Base-by-base conservation (phyloP, 2,329 filamentous ascomycete species). In the Phaeosphaeriaceae sp. region DNA sequence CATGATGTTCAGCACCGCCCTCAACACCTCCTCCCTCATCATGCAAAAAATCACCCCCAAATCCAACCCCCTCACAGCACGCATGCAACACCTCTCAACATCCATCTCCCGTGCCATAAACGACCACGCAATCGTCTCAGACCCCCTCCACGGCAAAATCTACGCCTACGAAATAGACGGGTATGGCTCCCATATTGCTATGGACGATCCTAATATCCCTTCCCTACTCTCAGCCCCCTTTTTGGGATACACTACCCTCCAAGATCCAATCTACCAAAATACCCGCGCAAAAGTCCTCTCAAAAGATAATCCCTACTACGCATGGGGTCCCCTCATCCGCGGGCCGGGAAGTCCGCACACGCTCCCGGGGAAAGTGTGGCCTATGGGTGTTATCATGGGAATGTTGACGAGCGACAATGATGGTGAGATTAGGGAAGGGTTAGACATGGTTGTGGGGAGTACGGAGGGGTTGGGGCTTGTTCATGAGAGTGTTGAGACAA, bases 141-240 rank as follows among this genome's bases (percentile, higher is more conserved):
- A 70, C 6, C 48, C 67, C 1, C 60, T 55, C 1, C 63, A 70
- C 44, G 75, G 76, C 36, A 55, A 53, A 8, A 67, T 80, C 29
- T 81, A 75, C 60, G 77, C 78, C 8, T 81, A 74, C 56, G 78
- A 81, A 58, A 67, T 80, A 36, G 78, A 81, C 52, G 77, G 77
- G 12, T 79, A 76, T 56, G 72, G 72, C 32, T 60, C 57, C 11
- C 65, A 71, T 37, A 87, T 84, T 56, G 73, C 86, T 15, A 89
- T 89, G 86, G 87, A 89, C 62, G 87, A 89, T 47, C 85, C 87
- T 8, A 89, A 89, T 55, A 80, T 89, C 34, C 87, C 87, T 0
- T 86, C 83, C 13, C 76, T 89, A 1, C 77, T 89, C 16, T 83
- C 84, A 0, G 80, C 86, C 11, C 86, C 87, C 0, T 83, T 87